Base-by-base conservation (phyloP, 345 rosid genomes). In the Salix suchowensis region DNA sequence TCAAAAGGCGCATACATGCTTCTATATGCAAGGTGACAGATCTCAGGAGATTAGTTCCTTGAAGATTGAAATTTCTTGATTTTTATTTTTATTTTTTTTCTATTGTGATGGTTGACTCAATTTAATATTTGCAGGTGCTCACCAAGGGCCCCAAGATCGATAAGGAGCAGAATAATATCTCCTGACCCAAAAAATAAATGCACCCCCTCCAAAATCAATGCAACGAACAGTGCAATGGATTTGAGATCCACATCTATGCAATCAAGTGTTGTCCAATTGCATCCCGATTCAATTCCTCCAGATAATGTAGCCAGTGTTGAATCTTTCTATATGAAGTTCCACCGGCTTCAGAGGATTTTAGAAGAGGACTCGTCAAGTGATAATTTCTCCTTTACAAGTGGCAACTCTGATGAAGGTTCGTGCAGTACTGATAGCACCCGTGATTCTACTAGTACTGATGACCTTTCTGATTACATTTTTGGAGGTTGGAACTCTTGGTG, bases 281-380 rank as follows among this genome's bases (percentile, higher is more conserved):
- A 77, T 46, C 84, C 88, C 36, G 80, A 82, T 78, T 78, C 81
- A 54, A n/a, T 71, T 67, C 66, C 86, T 71, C 70, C 82, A 0
- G 89, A 83, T 72, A 80, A 72, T 75, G 39, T 80, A 1, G 79
- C 87, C 50, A 82, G 82, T 81, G 87, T 89, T 14, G 93, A 92
- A 73, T 83, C 92, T 16, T 89, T 90, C 80, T 90, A 86, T 77
- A 80, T 89, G 48, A 88, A 86, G 78, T 92, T 84, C 84, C 88
- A 85, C 58, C 87, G 78, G 70, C 85, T 92, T 69, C 91, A 84
- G 76, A 88, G 74, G 82, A 88, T 91, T 70, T 80, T 89, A 46
- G 96, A 86, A 86, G 96, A 87, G 64, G 99, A 96, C 82, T 91
- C 96, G 7, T 87, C 91, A 2, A 94, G 98, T 72, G 99, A 96